Base-by-base conservation (phyloP, 176 grass and related monocot species). In the sorghum (Sorghum bicolor) region DNA sequence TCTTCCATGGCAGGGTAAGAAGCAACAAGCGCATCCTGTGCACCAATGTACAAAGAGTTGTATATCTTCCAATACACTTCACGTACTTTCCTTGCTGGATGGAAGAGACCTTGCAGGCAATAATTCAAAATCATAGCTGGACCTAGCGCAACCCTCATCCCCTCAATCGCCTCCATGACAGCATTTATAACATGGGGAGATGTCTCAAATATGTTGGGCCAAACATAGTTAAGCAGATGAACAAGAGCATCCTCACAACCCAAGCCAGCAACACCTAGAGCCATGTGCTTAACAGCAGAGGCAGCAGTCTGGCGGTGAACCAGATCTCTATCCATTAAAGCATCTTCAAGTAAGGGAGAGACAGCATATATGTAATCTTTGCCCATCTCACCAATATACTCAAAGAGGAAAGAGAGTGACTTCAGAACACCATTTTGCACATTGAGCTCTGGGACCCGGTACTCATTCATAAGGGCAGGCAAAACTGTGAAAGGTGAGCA, bases 61-160 rank as follows among this genome's bases (percentile, higher is more conserved):
- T 99, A 99, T 34, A 99, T 99, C 87, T 93, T 99, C 93, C 96
- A 99, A 79, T 99, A 99, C n/a, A 99, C 96, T 87, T 96, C 93
- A 22, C 96, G 87, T 36, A 99, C 93, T 91, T 96, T 99, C 69
- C 96, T 92, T 53, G 96, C 87, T 57, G 96, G 96, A 82, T 99
- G 96, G 80, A 99, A 99, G 48, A 99, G 80, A 15, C 96, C 96
- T 88, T 99, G 96, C 37, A 99, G 91, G 45, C 93, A 99, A 80
- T 96, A 99, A 65, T 99, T 99, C 61, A 96, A 71, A 89, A 99
- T 85, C 31, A 96, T 87, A 76, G 93, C 93, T 44, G 96, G 63
- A 72, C 96, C 96, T 44, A 99, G 87, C 6, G 96, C 96, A 81
- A 99, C 93, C 64, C 93, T 88, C 96, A 99, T 99, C 2, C 96